Evolutionary conservation across 345 rosid species (phyloP).

Genomic region (Luvunga scandens): DNA sequence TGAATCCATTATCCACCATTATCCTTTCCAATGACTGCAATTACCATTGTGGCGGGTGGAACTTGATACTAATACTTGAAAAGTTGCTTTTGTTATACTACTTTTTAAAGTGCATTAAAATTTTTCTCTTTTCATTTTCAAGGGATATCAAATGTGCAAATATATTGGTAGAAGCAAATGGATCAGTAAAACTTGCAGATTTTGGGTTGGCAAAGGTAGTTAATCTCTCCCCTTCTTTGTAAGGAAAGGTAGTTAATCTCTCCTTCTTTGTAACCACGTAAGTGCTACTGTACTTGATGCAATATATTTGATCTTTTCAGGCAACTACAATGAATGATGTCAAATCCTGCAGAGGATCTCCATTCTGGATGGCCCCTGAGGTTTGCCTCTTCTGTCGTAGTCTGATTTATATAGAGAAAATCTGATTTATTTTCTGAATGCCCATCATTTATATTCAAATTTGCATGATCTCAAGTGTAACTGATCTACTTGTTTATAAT

Average conservation of each 20-base stretch:
- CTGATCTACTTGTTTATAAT: neutral
- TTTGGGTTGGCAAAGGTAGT: constrained; percentile 95
- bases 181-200: constrained; percentile 90
- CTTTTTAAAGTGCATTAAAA: neutral
- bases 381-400: constrained; percentile 37
- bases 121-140: constrained; percentile 10
- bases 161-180: constrained; percentile 71
- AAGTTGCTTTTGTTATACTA: neutral
- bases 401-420: constrained; percentile 2
- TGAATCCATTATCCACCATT: neutral
- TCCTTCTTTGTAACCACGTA: neutral
- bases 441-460: neutral
- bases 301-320: constrained; percentile 34
- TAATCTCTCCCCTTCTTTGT: neutral
- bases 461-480: neutral
- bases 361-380: constrained; percentile 99
- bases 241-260: constrained; percentile 51
- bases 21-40: no score
- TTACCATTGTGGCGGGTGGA: neutral
- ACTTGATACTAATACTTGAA: neutral
- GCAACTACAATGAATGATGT: constrained; percentile 71
- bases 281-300: neutral
- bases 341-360: constrained; percentile 75
- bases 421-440: neutral
- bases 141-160: constrained; percentile 97